phyloP scores from a whole-genome alignment of 2,329 filamentous ascomycete genomes.

The Chalaropsis ovoidea region DNA sequence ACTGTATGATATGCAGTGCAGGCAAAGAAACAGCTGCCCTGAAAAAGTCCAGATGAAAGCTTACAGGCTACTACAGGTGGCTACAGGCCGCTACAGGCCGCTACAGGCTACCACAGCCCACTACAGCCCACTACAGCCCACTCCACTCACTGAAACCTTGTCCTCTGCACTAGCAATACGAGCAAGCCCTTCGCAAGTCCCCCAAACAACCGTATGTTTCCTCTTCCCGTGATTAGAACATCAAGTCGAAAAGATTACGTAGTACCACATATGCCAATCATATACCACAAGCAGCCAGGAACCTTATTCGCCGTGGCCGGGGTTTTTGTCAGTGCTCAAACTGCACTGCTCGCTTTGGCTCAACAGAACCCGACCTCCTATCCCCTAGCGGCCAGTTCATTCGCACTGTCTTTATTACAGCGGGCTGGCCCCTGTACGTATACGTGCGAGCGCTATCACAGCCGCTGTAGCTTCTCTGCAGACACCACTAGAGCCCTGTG shows the following conservation, averaged over 20 bases:
- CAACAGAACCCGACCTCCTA: neutral
- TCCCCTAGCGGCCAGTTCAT: neutral
- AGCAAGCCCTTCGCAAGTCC: neutral
- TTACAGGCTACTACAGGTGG: too few relatives aligned
- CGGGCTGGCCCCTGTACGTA: neutral
- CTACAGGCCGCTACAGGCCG: neutral
- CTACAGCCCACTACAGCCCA: neutral
- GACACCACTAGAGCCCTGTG: neutral
- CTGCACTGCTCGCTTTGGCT: neutral
- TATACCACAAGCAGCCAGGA: neutral
- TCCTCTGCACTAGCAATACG: constrained; percentile 2
- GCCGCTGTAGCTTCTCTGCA: neutral
- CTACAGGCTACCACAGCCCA: neutral
- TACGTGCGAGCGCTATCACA: neutral
- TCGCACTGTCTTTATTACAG: neutral
- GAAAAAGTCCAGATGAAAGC: too few relatives aligned
- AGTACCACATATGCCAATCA: neutral
- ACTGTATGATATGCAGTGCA: too few relatives aligned
- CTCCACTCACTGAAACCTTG: neutral
- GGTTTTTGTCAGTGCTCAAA: neutral
- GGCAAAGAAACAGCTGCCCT: too few relatives aligned
- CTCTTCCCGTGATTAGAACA: neutral
- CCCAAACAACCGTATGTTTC: neutral
- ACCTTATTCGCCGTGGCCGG: neutral
- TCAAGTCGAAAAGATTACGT: neutral